phyloP scores from a whole-genome alignment of 75 land plant species.

The Ceratopteris richardii region DNA sequence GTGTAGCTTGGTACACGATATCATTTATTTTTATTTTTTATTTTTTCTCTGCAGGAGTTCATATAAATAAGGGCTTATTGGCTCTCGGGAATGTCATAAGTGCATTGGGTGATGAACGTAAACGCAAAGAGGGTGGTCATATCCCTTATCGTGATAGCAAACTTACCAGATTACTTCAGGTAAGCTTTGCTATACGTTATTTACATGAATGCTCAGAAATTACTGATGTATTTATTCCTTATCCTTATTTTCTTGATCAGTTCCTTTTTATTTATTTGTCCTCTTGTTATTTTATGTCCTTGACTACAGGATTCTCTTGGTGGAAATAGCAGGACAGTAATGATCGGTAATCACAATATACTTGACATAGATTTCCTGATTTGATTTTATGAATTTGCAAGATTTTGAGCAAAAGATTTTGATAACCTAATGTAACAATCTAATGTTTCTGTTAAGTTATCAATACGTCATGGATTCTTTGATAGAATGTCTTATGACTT shows the following conservation, averaged over 20 bases:
- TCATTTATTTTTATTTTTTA: background rate
- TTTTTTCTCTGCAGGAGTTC: constrained; percentile 53
- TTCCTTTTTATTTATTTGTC: no score
- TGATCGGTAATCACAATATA: constrained; percentile 71
- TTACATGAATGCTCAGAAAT: background rate
- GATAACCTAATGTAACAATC: no score
- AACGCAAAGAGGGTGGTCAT: constrained; percentile 94
- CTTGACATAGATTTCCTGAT: no score
- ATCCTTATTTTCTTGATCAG: no score
- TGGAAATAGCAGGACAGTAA: constrained; percentile 96
- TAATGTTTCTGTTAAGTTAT: no score
- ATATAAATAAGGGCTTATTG: constrained; percentile 90
- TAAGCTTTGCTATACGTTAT: constrained; percentile 9
- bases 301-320: constrained; percentile 94
- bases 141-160: constrained; percentile 99
- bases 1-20: no score
- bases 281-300: no score
- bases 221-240: no score
- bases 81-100: constrained; percentile 99
- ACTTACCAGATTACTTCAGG: constrained; percentile 95
- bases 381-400: no score
- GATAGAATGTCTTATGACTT: no score
- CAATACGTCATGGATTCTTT: no score
- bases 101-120: constrained; percentile 97
- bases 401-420: no score